phyloP scores from a whole-genome alignment of 1,284 basidiomycete genomes.

The Leucoagaricus sp. region DNA sequence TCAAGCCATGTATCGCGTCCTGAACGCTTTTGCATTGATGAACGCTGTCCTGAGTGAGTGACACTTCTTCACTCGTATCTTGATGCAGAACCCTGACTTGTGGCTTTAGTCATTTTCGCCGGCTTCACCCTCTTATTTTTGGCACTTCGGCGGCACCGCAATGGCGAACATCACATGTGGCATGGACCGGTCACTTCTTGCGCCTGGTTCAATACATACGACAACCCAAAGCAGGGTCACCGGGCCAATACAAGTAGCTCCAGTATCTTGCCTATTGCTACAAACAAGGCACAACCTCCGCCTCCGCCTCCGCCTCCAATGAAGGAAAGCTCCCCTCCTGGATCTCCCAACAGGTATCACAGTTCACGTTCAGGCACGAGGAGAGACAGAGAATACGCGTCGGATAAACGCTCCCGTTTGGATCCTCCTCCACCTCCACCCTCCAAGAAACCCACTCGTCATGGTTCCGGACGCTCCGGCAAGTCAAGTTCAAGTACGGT shows the following conservation, averaged over 20 bases:
- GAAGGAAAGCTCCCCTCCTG: slow-evolving; percentile 22
- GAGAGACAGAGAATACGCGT: slow-evolving; percentile 3
- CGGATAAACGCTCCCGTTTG: slow-evolving; percentile 7
- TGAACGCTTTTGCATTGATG: slow-evolving; percentile 76
- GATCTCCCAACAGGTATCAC: neutral
- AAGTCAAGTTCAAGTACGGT: slow-evolving; percentile 37
- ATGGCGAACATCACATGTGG: slow-evolving; percentile 74
- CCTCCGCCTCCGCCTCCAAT: slow-evolving; percentile 21
- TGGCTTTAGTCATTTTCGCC: slow-evolving; percentile 58
- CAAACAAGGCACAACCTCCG: slow-evolving; percentile 19
- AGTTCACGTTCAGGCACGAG: neutral
- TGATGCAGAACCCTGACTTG: slow-evolving; percentile 17
- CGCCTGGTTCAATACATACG: slow-evolving; percentile 66
- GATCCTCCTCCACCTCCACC: slow-evolving; percentile 9
- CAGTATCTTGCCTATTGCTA: slow-evolving; percentile 29
- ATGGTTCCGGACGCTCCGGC: slow-evolving; percentile 25
- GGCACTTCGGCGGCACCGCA: slow-evolving; percentile 62
- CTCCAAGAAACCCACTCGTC: slow-evolving; percentile 28
- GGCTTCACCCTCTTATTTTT: slow-evolving; percentile 61
- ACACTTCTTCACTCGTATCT: slow-evolving; percentile 6
- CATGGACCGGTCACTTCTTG: slow-evolving; percentile 68
- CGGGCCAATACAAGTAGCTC: slow-evolving; percentile 27
- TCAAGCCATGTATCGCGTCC: slow-evolving; percentile 79
- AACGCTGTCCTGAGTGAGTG: slow-evolving; percentile 68
- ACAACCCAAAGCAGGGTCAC: slow-evolving; percentile 28